A percentile compares a stretch with the other conserved stretches of the same genome.
Evolutionary conservation across 495 filamentous ascomycete genomes (phyloP).

Genomic region (Hyphodiscus hymeniophilus): DNA sequence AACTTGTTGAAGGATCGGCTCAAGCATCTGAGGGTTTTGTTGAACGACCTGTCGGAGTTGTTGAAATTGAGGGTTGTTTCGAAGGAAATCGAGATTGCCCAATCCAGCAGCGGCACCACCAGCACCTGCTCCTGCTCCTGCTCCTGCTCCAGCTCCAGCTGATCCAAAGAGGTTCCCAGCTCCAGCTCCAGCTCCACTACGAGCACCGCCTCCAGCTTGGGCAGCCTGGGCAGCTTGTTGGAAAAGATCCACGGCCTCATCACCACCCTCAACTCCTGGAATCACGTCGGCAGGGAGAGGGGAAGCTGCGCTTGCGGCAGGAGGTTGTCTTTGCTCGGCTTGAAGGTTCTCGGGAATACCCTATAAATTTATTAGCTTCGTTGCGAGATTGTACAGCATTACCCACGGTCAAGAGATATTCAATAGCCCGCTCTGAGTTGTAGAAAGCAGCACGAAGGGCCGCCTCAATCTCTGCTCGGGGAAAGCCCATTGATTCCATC

Average conservation of each 20-base stretch:
- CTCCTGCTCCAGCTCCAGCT: conserved; percentile 20
- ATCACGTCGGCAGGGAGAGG: conserved; percentile 13
- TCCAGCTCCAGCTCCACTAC: conserved; percentile 36
- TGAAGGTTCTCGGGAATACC: conserved; percentile 83
- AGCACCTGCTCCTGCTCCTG: conserved; percentile 36
- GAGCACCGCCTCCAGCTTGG: conserved; percentile 40
- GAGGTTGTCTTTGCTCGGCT: conserved; percentile 50
- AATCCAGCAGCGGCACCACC: conserved; percentile 50
- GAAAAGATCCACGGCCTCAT: conserved; percentile 79
- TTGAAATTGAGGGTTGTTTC: conserved; percentile 94
- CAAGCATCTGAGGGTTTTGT: conserved; percentile 94
- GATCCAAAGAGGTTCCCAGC: conserved; percentile 9
- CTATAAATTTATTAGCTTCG: conserved; percentile 27
- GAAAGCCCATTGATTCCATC: conserved; percentile 96
- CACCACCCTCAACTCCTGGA: conserved; percentile 45
- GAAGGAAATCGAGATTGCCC: conserved; percentile 87
- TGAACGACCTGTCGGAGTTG: conserved; percentile 95
- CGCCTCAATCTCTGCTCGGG: conserved; percentile 73
- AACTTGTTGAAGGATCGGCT: conserved; percentile 93
- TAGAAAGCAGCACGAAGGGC: conserved; percentile 94
- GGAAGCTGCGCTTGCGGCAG: conserved; percentile 28
- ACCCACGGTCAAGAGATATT: conserved; percentile 84
- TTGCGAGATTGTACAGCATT: neutral
- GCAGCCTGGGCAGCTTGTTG: conserved; percentile 48
- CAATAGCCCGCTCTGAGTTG: conserved; percentile 95